phyloP scores from a whole-genome alignment of 2,329 filamentous ascomycete genomes.

The Alternaria conjuncta region DNA sequence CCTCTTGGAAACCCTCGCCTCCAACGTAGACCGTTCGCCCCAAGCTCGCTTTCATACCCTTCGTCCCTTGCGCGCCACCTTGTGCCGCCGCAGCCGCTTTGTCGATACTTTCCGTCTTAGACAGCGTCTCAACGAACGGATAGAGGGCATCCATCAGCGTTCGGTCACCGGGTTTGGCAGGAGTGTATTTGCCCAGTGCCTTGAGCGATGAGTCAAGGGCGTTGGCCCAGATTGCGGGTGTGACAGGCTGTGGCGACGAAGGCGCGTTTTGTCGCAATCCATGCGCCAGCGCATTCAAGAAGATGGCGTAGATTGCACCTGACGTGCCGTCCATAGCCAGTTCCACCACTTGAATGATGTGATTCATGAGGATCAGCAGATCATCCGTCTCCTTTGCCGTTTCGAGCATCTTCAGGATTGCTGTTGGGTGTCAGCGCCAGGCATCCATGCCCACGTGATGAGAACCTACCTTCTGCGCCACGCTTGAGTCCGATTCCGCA shows the following conservation, averaged over 20 bases:
- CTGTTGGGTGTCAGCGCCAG: conserved; percentile 37
- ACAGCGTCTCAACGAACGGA: conserved; percentile 81
- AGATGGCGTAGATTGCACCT: conserved; percentile 84
- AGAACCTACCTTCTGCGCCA: conserved; percentile 71
- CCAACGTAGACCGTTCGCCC: conserved; percentile 83
- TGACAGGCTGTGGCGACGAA: conserved; percentile 53
- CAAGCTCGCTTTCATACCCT: conserved; percentile 88
- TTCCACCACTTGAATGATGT: conserved; percentile 69
- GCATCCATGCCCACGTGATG: conserved; percentile 35
- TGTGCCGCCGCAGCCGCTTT: conserved; percentile 78
- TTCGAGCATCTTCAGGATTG: conserved; percentile 52
- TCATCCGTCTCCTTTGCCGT: conserved; percentile 60
- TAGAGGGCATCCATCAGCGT: conserved; percentile 89
- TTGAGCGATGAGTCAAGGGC: conserved; percentile 73
- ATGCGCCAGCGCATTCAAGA: conserved; percentile 82
- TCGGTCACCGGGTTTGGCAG: conserved; percentile 85
- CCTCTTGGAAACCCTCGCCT: conserved; percentile 72
- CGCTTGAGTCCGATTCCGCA: conserved; percentile 86
- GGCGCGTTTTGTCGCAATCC: conserved; percentile 64
- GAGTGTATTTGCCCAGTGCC: conserved; percentile 78
- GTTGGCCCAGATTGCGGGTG: conserved; percentile 63
- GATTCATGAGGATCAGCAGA: conserved; percentile 64
- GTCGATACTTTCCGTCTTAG: conserved; percentile 68
- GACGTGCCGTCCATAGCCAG: conserved; percentile 76
- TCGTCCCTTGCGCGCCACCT: conserved; percentile 80